Base-by-base conservation (phyloP, 129 eudicot genomes). In the Helianthus tuberosus region DNA sequence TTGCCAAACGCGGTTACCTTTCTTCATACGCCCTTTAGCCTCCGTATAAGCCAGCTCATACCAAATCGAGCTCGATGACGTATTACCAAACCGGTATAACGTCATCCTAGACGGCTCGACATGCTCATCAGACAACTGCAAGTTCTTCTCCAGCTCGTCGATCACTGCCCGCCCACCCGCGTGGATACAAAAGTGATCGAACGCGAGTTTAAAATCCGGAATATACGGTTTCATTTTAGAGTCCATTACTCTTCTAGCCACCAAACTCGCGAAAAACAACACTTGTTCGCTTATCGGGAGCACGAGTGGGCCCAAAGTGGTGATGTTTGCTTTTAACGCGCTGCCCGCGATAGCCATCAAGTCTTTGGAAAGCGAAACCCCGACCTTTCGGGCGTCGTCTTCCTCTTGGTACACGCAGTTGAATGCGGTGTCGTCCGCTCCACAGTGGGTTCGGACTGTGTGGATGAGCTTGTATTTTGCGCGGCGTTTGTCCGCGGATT, bases 91-190 rank as follows among this genome's bases (percentile, higher is more conserved):
- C 80, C 93, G 25, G 51, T 88, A 82, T 17, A 88, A 82, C 74
- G 89, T 88, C 93, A 88, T 88, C 61, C 93, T 69, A 5, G 93
- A 88, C 43, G 93, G 86, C 80, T 88, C 93, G 44, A 85, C 89
- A 53, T 85, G 93, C 6, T 60, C 58, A 17, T 79, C 74, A 25
- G 73, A 72, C 6, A 88, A 69, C 78, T 78, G 84, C 41, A 88
- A 57, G 29, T 74, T 85, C 88, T 77, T 82, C 87, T 85, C 84
- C 32, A 88, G 82, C 82, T 88, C 93, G 7, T 88, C 93, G 12
- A 88, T 88, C 35, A 88, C 93, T 16, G 87, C 93, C 29, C 93
- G 27, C 23, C 92, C 92, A 13, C 92, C 89, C 2, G 92, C 92
- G 50, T 88, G 93, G 17, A 88, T 82, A 54, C 93, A 88, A 51